Percentiles rank a stretch among this genome's conserved stretches.
Conservation (phyloP, 2,329 filamentous ascomycete genomes). For the Alternaria sp. region DNA sequence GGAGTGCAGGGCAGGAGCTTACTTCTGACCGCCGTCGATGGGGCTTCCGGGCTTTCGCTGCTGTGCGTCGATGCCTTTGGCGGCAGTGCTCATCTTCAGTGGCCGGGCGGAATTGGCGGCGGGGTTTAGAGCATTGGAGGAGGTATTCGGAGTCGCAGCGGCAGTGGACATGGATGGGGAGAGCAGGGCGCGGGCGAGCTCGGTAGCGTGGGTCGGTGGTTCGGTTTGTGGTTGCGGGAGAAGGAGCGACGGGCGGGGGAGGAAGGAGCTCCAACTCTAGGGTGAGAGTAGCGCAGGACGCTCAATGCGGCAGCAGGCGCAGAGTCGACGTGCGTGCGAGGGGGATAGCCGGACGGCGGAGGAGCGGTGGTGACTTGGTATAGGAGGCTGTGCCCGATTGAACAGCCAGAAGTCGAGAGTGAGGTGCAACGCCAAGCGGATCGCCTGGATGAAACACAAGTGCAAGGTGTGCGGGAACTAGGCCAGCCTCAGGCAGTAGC, state of each 20-base stretch:
- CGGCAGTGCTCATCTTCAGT: slow-evolving; percentile 57
- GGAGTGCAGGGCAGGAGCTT: slow-evolving; percentile 35
- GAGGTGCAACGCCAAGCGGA: slow-evolving; percentile 28
- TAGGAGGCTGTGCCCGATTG: slow-evolving; percentile 28
- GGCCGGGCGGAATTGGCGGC: slow-evolving; percentile 49
- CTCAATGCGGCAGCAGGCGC: slow-evolving; percentile 31
- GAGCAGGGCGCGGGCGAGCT: slow-evolving; percentile 20
- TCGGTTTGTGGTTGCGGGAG: slow-evolving; percentile 13
- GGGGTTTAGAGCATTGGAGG: slow-evolving; percentile 44
- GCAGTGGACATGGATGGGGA: slow-evolving; percentile 44
- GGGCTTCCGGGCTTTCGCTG: slow-evolving; percentile 63
- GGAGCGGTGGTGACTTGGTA: slow-evolving; percentile 20
- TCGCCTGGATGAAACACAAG: slow-evolving; percentile 28
- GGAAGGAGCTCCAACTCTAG: slow-evolving; percentile 19
- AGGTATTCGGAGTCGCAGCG: slow-evolving; percentile 35
- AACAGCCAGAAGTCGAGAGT: slow-evolving; percentile 25
- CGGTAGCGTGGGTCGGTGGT: slow-evolving; percentile 14
- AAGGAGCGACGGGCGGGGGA: slow-evolving; percentile 23
- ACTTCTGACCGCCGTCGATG: slow-evolving; percentile 62
- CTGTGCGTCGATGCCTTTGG: slow-evolving; percentile 58
- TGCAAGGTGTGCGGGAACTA: slow-evolving; percentile 26
- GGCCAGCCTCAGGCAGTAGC: slow-evolving; percentile 17
- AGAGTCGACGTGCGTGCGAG: slow-evolving; percentile 13
- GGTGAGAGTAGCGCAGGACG: slow-evolving; percentile 30
- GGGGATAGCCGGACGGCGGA: slow-evolving; percentile 26